Percentiles rank a stretch among this genome's conserved stretches.
phyloP scores from a whole-genome alignment of 192 early-diverging fungal genomes.

The Coemansia sp. region DNA sequence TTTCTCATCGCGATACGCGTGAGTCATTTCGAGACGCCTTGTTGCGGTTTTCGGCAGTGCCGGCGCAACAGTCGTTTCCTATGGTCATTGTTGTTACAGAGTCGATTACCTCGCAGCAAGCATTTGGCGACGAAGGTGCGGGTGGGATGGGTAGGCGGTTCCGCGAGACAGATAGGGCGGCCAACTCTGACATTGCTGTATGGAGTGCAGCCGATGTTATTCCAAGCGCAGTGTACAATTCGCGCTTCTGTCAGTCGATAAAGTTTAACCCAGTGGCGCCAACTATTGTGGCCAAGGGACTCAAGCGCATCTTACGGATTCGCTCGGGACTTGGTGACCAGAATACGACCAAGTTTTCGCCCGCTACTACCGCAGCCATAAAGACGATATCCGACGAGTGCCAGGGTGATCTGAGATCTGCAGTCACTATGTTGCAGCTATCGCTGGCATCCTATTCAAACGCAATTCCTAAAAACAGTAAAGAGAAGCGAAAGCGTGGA shows the following conservation, averaged over 20 bases:
- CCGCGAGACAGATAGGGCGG: slow-evolving; percentile 7
- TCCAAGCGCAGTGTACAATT: slow-evolving; percentile 24
- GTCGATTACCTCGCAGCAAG: slow-evolving; percentile 26
- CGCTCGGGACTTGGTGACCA: slow-evolving; percentile 2
- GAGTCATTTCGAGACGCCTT: slow-evolving; percentile 56
- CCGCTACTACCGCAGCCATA: slow-evolving; percentile 13
- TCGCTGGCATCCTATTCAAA: neutral
- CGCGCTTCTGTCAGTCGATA: slow-evolving; percentile 30
- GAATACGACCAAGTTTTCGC: slow-evolving; percentile 5
- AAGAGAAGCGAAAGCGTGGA: neutral
- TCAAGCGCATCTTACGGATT: slow-evolving; percentile 48
- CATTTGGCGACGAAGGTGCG: slow-evolving; percentile 22
- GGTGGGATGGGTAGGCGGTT: neutral
- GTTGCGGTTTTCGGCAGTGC: slow-evolving; percentile 33
- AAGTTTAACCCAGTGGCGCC: slow-evolving; percentile 65
- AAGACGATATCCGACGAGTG: slow-evolving; percentile 50
- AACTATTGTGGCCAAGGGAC: slow-evolving; percentile 60
- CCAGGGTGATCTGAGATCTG: slow-evolving; percentile 60
- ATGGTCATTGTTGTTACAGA: slow-evolving; percentile 50
- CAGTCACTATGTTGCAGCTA: slow-evolving; percentile 60
- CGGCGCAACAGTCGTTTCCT: slow-evolving; percentile 31
- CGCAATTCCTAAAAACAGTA: neutral
- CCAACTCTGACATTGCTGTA: slow-evolving; percentile 12
- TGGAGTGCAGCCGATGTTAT: slow-evolving; percentile 38
- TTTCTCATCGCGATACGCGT: slow-evolving; percentile 51